Evolutionary conservation across 73 alveolate species (phyloP), one percentile per base, ranked within the genome.

Genomic region (Tetrahymena thermophila): DNA sequence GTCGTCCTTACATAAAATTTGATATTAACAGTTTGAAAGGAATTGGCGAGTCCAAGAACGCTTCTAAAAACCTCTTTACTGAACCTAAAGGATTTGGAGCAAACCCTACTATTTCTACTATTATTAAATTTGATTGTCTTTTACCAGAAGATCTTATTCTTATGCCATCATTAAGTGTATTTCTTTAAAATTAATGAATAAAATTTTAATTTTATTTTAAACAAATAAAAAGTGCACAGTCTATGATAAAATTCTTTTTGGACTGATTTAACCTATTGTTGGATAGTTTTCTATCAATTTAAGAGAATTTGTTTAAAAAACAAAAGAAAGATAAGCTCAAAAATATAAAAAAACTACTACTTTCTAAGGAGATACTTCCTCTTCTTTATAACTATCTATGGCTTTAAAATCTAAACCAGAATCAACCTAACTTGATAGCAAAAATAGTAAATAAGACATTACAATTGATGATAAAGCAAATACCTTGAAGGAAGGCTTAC

Each of bases 41-140:
- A 4, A 98, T 99, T 93, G 96, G 96, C 2, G 98, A 98, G 93
- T 56, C 95, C 28, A 43, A 71, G 35, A 95, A 96, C 42, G 98
- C 98, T 4, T 93, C 96, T 38, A 98, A 97, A 56, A 97, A 96
- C 42, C 94, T 99, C 21, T 97, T 96, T 93, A 99, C 99, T 25
- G 98, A 98, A 95, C 99, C 99, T 11, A 94, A 96, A 85, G 99
- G 98, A 35, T 95, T 99, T 17, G 99, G 99, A 7, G 94, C 99
- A 0, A 99, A 99, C 95, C 99, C 99, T 10, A 99, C 98, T 56
- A 98, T 99, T 56, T 96, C 96, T 93, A 96, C 99, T 21, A 95
- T 98, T 28, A 98, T 99, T 43, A 94, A 96, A n/a, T 98, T 99
- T 94, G 98, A 97, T 35, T 96, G 98, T 37, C 97, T 94, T 34